Conservation (phyloP, 345 rosid species). For the Salix brachista region DNA sequence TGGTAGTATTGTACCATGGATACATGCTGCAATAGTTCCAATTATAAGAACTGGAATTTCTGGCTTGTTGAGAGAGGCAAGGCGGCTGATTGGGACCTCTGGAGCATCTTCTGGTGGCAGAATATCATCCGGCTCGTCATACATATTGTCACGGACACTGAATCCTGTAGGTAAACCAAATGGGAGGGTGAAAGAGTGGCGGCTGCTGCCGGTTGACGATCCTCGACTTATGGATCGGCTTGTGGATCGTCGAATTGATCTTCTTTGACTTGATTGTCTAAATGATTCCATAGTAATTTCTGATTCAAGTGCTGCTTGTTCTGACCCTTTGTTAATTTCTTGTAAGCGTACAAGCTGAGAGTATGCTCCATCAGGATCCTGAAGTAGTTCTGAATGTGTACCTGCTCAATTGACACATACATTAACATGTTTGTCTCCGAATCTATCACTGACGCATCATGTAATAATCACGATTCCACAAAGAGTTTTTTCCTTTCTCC, state of each 20-base stretch:
- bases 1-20: slow-evolving; percentile 51
- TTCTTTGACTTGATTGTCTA: slow-evolving; percentile 22
- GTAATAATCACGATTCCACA: not conserved
- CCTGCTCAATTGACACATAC: slow-evolving; percentile 29
- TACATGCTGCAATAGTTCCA: slow-evolving; percentile 30
- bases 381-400: slow-evolving; percentile 50
- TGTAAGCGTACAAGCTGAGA: slow-evolving; percentile 71
- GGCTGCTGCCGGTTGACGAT: slow-evolving; percentile 25
- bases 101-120: slow-evolving; percentile 31
- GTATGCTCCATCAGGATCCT: slow-evolving; percentile 72
- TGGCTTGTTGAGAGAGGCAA: slow-evolving; percentile 38
- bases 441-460: not conserved
- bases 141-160: slow-evolving; percentile 24
- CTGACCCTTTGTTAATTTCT: slow-evolving; percentile 40
- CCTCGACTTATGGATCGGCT: slow-evolving; percentile 19
- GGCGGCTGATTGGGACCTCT: slow-evolving; percentile 32
- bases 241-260: slow-evolving; percentile 10
- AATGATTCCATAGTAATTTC: slow-evolving; percentile 14
- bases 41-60: slow-evolving; percentile 34
- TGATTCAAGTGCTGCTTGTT: slow-evolving; percentile 12
- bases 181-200: slow-evolving; percentile 49
- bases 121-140: slow-evolving; percentile 27
- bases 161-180: slow-evolving; percentile 54
- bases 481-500: not conserved
- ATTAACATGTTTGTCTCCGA: not conserved